phyloP scores from a whole-genome alignment of 371 early-diverging fungal genomes.

The Rhizopus arrhizus region DNA sequence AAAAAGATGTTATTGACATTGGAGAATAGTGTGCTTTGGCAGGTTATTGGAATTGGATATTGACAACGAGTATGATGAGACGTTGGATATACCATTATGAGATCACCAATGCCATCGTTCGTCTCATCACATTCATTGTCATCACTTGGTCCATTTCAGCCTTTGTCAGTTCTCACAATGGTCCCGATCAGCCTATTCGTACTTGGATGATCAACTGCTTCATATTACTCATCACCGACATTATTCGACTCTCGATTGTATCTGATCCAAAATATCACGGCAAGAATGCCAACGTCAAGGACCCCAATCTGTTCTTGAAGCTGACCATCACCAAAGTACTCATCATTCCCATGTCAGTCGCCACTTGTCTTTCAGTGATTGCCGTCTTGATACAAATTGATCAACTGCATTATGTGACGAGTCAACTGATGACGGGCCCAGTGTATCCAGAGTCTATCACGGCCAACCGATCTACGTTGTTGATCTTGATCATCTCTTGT shows the following conservation, averaged over 20 bases:
- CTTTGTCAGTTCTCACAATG: constrained; percentile 51
- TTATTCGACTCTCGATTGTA: constrained; percentile 53
- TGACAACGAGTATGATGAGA: constrained; percentile 63
- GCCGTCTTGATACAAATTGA: constrained; percentile 56
- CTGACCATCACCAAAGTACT: constrained; percentile 52
- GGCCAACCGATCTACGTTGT: constrained; percentile 14
- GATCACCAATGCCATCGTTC: constrained; percentile 58
- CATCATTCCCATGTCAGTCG: constrained; percentile 54
- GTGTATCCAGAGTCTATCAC: constrained; percentile 18
- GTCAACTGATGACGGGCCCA: constrained; percentile 41
- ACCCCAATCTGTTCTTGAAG: constrained; percentile 39
- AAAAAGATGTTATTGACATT: not conserved
- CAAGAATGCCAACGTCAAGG: constrained; percentile 31
- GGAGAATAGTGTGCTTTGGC: constrained; percentile 51
- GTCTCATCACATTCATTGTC: constrained; percentile 58
- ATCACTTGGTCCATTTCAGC: constrained; percentile 63
- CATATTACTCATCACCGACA: constrained; percentile 52
- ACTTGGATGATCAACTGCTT: constrained; percentile 61
- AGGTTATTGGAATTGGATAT: constrained; percentile 64
- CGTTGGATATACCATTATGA: constrained; percentile 67
- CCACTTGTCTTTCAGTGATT: constrained; percentile 61
- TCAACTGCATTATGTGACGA: constrained; percentile 53
- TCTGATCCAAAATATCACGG: constrained; percentile 50
- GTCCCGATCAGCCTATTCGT: constrained; percentile 60
- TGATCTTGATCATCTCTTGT: constrained; percentile 59